Evolutionary conservation across 768 basidiomycete species (phyloP).

Genomic region (Antrodiella citrinella): DNA sequence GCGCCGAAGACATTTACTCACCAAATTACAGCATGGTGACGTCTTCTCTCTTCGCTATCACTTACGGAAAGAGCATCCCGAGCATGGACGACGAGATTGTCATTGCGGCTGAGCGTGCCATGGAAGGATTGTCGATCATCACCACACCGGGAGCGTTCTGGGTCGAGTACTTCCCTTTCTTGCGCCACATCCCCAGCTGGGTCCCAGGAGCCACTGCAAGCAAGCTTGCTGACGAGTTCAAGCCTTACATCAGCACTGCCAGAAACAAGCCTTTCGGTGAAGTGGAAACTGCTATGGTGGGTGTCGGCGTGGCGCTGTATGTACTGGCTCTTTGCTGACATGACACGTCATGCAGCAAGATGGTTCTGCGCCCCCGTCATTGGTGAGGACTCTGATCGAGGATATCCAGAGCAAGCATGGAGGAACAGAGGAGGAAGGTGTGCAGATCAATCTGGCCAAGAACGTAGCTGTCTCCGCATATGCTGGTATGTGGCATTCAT

Average conservation of each 20-base stretch:
- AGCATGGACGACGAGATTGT: background rate
- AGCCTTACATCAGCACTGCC: background rate
- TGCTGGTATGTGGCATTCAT: background rate
- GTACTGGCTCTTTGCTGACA: background rate
- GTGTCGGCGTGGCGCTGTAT: background rate
- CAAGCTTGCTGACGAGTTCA: background rate
- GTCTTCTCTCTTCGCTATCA: background rate
- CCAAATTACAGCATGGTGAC: background rate
- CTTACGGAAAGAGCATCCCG: background rate
- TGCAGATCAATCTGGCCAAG: background rate
- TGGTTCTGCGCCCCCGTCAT: background rate
- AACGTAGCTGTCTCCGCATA: background rate
- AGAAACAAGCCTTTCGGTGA: background rate
- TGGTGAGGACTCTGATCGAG: background rate
- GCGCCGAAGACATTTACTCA: too few relatives aligned
- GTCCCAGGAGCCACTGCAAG: background rate
- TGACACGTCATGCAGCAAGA: background rate
- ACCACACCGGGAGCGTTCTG: slow-evolving; percentile 4
- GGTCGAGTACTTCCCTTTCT: slow-evolving; percentile 5
- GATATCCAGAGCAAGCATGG: background rate
- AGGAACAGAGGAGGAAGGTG: background rate
- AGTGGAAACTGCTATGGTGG: background rate
- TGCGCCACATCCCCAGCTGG: slow-evolving; percentile 4
- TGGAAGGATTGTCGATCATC: background rate
- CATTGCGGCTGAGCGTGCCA: background rate